Percentiles rank a stretch among this genome's conserved stretches.
These are phyloP conservation scores for Yarrowia sp. DNA, from an alignment of 805 yeast genomes.

Conservation along the genomic window DNA sequence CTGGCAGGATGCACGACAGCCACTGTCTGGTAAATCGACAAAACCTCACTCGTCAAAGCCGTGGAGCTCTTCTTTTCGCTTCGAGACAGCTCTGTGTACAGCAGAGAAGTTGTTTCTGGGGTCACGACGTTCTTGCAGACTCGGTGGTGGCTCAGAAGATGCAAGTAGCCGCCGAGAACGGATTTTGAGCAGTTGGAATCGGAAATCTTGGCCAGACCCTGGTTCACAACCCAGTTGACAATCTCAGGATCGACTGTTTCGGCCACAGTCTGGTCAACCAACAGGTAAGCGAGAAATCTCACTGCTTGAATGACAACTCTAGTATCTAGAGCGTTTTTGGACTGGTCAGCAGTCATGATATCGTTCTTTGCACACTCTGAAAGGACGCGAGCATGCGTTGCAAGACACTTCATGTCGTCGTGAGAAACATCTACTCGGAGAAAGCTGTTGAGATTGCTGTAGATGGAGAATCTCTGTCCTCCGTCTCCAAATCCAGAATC, in stretches of 20 bases:
- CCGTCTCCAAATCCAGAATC: constrained; percentile 35
- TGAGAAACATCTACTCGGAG: background rate
- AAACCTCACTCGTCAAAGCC: constrained; percentile 26
- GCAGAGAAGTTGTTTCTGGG: constrained; percentile 9
- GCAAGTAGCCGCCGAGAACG: constrained; percentile 30
- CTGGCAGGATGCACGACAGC: constrained; percentile 2
- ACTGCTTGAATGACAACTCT: constrained; percentile 32
- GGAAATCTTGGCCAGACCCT: constrained; percentile 7
- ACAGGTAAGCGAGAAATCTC: constrained; percentile 19
- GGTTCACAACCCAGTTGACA: constrained; percentile 28
- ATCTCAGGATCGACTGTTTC: constrained; percentile 19
- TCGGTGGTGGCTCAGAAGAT: constrained; percentile 35
- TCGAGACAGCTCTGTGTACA: constrained; percentile 17
- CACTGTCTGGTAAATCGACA: constrained; percentile 18
- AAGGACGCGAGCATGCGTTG: background rate
- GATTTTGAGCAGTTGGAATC: constrained; percentile 25
- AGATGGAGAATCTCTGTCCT: constrained; percentile 28
- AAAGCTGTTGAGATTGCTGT: constrained; percentile 13
- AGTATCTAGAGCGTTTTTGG: constrained; percentile 30
- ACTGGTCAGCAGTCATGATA: constrained; percentile 18
- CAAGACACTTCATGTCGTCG: background rate
- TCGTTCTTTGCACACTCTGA: constrained; percentile 24
- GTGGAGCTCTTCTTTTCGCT: constrained; percentile 31
- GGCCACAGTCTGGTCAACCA: constrained; percentile 12
- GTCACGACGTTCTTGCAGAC: constrained; percentile 24